Evolutionary conservation across 73 alveolate genomes (phyloP).

Genomic region (Tetrahymena thermophila): DNA sequence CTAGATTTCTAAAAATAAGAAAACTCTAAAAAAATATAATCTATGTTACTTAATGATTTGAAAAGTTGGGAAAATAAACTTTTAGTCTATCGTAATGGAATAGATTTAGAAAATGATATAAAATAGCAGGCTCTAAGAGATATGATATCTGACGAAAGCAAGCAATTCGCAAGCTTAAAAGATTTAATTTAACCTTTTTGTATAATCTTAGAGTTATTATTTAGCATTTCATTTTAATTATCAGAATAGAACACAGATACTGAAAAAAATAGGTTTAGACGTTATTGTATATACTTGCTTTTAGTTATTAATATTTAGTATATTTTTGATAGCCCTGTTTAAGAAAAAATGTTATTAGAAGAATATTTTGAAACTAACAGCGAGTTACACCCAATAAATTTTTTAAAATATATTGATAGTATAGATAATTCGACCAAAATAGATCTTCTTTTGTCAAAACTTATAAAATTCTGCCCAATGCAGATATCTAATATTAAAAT

Average conservation of each 20-base stretch:
- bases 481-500: neutral
- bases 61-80: neutral
- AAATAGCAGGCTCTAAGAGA: neutral
- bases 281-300: neutral
- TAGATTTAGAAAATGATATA: neutral
- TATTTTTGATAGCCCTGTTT: neutral
- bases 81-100: neutral
- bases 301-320: neutral
- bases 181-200: neutral
- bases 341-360: neutral
- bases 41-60: neutral
- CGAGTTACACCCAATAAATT: neutral
- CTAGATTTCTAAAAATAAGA: neutral
- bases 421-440: neutral
- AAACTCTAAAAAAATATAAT: neutral
- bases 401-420: neutral
- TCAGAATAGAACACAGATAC: neutral
- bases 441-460: neutral
- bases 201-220: neutral
- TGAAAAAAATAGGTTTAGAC: neutral
- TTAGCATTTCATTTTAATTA: neutral
- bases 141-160: neutral
- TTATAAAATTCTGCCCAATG: neutral
- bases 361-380: neutral
- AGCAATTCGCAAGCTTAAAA: neutral